Evolutionary conservation across 768 basidiomycete genomes (phyloP).

Genomic region (Rhodotorula kratochvilovae): DNA sequence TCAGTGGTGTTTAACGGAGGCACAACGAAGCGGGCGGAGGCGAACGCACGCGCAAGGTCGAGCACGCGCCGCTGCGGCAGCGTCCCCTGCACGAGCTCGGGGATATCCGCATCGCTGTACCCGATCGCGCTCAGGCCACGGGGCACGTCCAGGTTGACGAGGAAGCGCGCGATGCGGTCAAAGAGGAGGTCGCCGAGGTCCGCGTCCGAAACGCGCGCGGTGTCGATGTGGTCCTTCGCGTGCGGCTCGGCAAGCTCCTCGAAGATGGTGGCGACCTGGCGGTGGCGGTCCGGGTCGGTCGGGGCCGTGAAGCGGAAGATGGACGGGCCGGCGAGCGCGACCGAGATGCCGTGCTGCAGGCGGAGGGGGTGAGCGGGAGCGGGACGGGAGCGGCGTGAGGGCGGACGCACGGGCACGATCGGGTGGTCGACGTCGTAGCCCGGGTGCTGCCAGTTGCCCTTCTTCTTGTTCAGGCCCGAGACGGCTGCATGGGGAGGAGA

Average conservation of each 20-base stretch:
- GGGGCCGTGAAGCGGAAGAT: conserved; percentile 96
- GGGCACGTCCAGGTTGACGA: conserved; percentile 76
- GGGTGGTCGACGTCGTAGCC: conserved; percentile 80
- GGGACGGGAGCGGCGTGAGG: background rate
- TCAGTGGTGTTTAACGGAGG: too few relatives aligned
- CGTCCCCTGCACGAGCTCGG: conserved; percentile 79
- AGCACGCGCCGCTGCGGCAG: conserved; percentile 86
- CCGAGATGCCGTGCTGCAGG: conserved; percentile 51
- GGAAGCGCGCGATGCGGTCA: conserved; percentile 82
- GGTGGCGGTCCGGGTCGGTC: conserved; percentile 83
- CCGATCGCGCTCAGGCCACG: conserved; percentile 79
- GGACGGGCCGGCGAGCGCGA: conserved; percentile 86
- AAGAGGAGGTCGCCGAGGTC: conserved; percentile 72
- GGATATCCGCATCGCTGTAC: conserved; percentile 58
- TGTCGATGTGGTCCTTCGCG: conserved; percentile 39
- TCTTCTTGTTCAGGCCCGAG: conserved; percentile 88
- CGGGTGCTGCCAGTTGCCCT: conserved; percentile 84
- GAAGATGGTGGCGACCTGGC: conserved; percentile 82
- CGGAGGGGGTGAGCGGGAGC: background rate
- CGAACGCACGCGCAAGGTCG: conserved; percentile 79
- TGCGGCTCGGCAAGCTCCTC: conserved; percentile 57
- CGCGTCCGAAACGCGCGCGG: conserved; percentile 68
- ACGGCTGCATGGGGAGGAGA: conserved; percentile 51
- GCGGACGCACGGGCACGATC: conserved; percentile 76
- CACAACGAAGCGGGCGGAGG: background rate